phyloP scores from a whole-genome alignment of 1,284 basidiomycete genomes.

The Trichosporon ovoides region DNA sequence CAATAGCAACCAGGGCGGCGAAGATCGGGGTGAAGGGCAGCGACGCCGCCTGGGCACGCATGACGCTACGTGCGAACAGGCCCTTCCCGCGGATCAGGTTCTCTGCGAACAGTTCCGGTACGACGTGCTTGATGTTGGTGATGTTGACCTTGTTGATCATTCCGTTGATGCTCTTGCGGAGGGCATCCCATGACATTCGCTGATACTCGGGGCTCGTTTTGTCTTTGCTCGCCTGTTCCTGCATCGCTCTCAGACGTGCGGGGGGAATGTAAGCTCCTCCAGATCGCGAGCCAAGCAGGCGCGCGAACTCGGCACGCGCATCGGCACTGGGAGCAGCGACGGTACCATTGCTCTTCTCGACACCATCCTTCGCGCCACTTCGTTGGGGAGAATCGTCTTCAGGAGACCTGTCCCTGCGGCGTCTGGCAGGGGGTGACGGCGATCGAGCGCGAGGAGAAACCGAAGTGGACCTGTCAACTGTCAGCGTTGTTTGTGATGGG shows the following conservation, averaged over 20 bases:
- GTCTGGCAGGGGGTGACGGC: constrained; percentile 43
- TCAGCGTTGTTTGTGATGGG: neutral
- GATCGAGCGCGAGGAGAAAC: constrained; percentile 42
- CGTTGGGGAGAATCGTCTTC: neutral
- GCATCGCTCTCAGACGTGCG: constrained; percentile 82
- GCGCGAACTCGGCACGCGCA: constrained; percentile 68
- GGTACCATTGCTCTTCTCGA: constrained; percentile 51
- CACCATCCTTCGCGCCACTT: constrained; percentile 29
- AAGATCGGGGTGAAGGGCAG: constrained; percentile 97
- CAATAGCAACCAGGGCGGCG: constrained; percentile 84
- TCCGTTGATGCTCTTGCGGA: constrained; percentile 97
- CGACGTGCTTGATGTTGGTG: constrained; percentile 92
- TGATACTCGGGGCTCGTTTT: constrained; percentile 90
- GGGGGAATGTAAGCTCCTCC: constrained; percentile 98
- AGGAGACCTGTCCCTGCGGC: constrained; percentile 21
- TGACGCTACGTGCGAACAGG: constrained; percentile 84
- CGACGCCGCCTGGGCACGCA: constrained; percentile 96
- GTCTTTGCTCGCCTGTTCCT: constrained; percentile 75
- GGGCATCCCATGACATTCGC: constrained; percentile 92
- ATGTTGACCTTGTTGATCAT: constrained; percentile 95
- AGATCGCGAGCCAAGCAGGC: constrained; percentile 65
- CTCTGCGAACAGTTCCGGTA: constrained; percentile 88
- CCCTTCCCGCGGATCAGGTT: constrained; percentile 87
- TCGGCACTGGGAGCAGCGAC: constrained; percentile 47
- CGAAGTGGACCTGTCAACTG: constrained; percentile 34